phyloP scores from a whole-genome alignment of 352 stramenopile species.

The Stramenopiles sp. region DNA sequence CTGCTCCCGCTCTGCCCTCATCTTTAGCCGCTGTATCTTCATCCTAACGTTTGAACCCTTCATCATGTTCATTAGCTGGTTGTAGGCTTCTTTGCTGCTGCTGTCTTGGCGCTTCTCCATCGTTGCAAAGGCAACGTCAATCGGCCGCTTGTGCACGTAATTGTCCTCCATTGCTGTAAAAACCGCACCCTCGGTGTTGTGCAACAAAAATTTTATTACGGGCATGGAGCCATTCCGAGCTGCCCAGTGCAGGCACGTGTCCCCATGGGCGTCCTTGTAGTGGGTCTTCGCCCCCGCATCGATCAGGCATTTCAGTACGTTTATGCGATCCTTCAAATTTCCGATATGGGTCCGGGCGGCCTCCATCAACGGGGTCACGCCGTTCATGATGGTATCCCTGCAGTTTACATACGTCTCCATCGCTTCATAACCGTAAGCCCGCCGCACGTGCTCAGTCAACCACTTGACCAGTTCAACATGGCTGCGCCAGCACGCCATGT shows the following conservation, averaged over 20 bases:
- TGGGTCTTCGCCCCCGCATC: neutral
- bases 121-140: neutral
- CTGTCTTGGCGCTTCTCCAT: neutral
- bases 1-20: neutral
- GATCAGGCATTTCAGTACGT: neutral
- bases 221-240: neutral
- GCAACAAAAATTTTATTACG: neutral
- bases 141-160: neutral
- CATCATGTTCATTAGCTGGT: conserved; percentile 4
- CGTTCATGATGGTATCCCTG: neutral
- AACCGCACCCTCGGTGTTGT: neutral
- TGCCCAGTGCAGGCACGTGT: neutral
- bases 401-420: neutral
- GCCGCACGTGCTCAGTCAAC: neutral
- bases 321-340: neutral
- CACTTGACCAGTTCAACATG: neutral
- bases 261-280: neutral
- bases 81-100: neutral
- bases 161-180: neutral
- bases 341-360: neutral
- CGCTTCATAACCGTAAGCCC: neutral
- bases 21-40: neutral
- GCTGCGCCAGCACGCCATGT: neutral
- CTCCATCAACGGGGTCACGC: neutral
- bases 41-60: neutral